Base-by-base conservation (phyloP, 768 basidiomycete species). In the Myochromella boudieri region DNA sequence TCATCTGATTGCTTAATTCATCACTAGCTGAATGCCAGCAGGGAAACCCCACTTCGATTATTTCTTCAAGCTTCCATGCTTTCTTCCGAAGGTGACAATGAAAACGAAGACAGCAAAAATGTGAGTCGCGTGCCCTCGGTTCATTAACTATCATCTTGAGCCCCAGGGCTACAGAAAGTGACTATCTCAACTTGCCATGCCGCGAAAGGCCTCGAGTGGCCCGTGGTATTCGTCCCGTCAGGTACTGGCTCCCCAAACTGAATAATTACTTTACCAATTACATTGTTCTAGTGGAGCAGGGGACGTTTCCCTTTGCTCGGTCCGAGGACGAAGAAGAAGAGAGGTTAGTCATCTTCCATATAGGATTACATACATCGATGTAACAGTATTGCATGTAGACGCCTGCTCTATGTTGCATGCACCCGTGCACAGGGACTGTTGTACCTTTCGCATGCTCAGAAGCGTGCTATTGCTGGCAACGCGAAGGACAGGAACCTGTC, bases 171-270 rank as follows among this genome's bases (percentile, higher is more conserved):
- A 10, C 18, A 53, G 57, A 53, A 53, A 44, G 57, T 58, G 20
- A 58, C 52, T 1, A 58, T 58, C 34, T 76, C 85, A 1, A 95
- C 92, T 0, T 91, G 91, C 44, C 92, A 95, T 67, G 81, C 90
- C 26, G 91, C 91, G 0, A 95, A 95, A 62, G 91, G 92, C 0
- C 69, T 94, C 6, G 92, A 95, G 64, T 95, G 91, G 91, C 91
- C 92, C 1, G 86, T 93, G 1, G 90, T 94, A 0, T 84, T 94
- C 51, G 70, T 90, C 15, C 86, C 87, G 18, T 80, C 84, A 11
- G 82, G 85, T 85, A 58, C 50, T 28, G 11, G 26, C 33, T 14
- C 27, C 36, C 6, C 38, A 28, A 18, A 24, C 22, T 15, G 12
- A 14, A 11, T 24, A 5, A 29, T 18, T 15, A 37, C 14, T 41